Evolutionary conservation across 2,329 filamentous ascomycete genomes (phyloP), one percentile per base, ranked within the genome.

Genomic region (Paramyrothecium roridum): DNA sequence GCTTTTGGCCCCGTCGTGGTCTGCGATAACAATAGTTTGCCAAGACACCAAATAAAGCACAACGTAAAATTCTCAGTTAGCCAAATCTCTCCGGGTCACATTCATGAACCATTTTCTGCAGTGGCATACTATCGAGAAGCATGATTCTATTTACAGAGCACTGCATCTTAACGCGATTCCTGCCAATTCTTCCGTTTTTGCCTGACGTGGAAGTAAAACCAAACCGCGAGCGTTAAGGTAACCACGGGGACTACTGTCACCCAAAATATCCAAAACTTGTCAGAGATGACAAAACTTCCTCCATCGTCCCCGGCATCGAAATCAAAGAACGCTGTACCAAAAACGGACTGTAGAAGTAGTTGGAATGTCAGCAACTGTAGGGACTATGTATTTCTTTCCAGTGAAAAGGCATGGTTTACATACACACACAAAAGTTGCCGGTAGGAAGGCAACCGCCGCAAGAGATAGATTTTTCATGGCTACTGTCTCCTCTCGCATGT

Each of bases 221-320:
- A n/a, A n/a, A n/a, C n/a, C n/a, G n/a, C n/a, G n/a, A n/a, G n/a
- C n/a, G n/a, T n/a, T n/a, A n/a, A n/a, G n/a, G n/a, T n/a, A n/a
- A n/a, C n/a, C n/a, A n/a, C n/a, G n/a, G 54, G 54, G 8, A 23
- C 23, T 13, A 50, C 22, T 7, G 53, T 16, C 12, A 30, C 50
- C 54, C 54, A 56, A 23, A 49, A 56, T 16, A 56, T 56, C 54
- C 54, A 56, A 46, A 56, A 53, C 50, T 53, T 40, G 21, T 50
- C 30, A 48, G 50, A 56, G 11, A 49, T 47, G 19, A 17, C 43
- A 21, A 56, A 19, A 37, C 16, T 21, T 34, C n/a, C n/a, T 45
- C 33, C 47, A 20, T 26, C 30, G 21, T 50, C 17, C 12, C 19
- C 20, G 12, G 33, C 16, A 3, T 56, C 54, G 6, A 49, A 26